Conservation (phyloP, 176 grass and related monocot genomes). For the Oryza punctata region DNA sequence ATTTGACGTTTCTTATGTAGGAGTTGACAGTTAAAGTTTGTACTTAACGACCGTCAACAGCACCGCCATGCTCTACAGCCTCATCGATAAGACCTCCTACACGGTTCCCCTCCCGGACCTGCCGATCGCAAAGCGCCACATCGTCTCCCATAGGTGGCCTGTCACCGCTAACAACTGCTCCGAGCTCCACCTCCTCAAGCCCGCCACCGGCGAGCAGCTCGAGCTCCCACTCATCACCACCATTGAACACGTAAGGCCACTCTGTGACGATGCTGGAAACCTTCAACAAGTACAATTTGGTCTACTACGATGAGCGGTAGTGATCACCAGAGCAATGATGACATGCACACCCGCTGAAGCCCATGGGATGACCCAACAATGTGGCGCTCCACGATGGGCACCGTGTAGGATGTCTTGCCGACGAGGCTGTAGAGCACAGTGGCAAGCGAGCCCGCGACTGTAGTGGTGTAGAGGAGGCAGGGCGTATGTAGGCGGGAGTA, state of each 20-base stretch:
- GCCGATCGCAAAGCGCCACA: neutral
- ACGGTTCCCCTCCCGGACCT: neutral
- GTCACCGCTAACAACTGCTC: slow-evolving; percentile 4
- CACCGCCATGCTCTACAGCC: neutral
- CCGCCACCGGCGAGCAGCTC: neutral
- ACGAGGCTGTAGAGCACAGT: too few species aligned
- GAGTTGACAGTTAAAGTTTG: too few species aligned
- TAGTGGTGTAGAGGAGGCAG: too few species aligned
- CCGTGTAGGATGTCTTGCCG: too few species aligned
- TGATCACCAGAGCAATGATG: too few species aligned
- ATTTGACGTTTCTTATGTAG: too few species aligned
- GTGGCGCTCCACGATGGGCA: too few species aligned
- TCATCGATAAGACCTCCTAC: neutral
- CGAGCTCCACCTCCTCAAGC: slow-evolving; percentile 27
- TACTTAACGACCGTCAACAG: too few species aligned
- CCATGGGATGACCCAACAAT: too few species aligned
- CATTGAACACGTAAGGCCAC: neutral
- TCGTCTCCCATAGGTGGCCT: neutral
- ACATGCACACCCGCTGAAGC: too few species aligned
- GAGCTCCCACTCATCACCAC: neutral
- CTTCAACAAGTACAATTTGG: neutral
- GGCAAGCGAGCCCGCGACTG: too few species aligned
- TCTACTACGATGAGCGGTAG: neutral
- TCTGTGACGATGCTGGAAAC: neutral
- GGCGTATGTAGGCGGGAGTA: too few species aligned